These are phyloP conservation scores for Alloteropsis semialata DNA, from an alignment of 176 grass and related monocot genomes.

Conservation along the genomic window DNA sequence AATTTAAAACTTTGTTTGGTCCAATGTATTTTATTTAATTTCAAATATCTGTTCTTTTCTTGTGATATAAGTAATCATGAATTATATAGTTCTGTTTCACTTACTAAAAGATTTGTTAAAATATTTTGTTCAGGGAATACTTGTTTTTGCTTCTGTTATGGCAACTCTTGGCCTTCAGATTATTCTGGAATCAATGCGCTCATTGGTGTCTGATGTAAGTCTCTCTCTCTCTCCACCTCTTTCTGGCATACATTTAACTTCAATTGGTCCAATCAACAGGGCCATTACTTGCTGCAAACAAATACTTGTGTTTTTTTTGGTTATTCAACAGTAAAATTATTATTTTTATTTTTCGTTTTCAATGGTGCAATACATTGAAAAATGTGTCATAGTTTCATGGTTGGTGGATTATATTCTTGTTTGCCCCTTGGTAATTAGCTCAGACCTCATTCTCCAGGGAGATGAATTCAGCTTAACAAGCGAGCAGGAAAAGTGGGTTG, in stretches of 20 bases:
- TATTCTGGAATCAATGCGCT: conserved; percentile 80
- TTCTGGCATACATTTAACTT: background rate
- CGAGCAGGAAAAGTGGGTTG: conserved; percentile 88
- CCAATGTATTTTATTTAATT: background rate
- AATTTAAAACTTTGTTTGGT: background rate
- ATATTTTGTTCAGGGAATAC: conserved; percentile 72
- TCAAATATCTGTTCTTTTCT: background rate
- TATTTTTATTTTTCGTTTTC: background rate
- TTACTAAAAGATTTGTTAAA: conserved; percentile 10
- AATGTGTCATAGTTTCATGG: background rate
- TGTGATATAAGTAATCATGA: background rate
- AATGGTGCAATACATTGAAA: background rate
- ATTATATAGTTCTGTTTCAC: background rate
- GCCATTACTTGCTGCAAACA: background rate
- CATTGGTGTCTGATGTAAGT: conserved; percentile 50
- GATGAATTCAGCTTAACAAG: conserved; percentile 79
- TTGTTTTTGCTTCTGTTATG: conserved; percentile 99
- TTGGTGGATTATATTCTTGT: background rate
- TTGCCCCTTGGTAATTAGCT: background rate
- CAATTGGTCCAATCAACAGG: background rate
- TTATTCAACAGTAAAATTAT: background rate
- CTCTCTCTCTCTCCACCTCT: background rate
- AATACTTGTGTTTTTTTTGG: background rate
- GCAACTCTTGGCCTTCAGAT: conserved; percentile 98
- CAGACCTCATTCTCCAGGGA: conserved; percentile 38